A percentile compares a stretch with the other conserved stretches of the same genome.
These are phyloP conservation scores for Panicum hallii DNA, from an alignment of 202 grass and related monocot species.

Conservation along the genomic window DNA sequence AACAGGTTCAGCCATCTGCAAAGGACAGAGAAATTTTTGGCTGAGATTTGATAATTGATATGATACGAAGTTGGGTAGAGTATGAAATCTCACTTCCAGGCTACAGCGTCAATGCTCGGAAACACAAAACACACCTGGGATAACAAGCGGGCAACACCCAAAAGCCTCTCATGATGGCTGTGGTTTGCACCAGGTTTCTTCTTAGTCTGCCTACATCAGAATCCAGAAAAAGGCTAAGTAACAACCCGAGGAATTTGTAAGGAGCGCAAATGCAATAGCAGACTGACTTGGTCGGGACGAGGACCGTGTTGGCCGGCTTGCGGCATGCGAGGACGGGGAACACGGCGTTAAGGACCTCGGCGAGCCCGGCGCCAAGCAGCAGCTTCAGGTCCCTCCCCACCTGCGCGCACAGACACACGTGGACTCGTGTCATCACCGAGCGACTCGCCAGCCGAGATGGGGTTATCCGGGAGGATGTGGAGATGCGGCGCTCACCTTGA, in stretches of 20 bases:
- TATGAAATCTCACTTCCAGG: slow-evolving; percentile 1
- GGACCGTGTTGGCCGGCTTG: slow-evolving; percentile 66
- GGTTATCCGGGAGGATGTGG: background rate
- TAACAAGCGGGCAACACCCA: slow-evolving; percentile 77
- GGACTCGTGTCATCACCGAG: background rate
- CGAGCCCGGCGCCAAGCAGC: slow-evolving; percentile 46
- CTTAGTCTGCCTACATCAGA: slow-evolving; percentile 56
- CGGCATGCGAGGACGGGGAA: slow-evolving; percentile 72
- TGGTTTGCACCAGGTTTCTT: slow-evolving; percentile 59
- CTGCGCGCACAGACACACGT: slow-evolving; percentile 25
- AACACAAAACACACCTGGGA: slow-evolving; percentile 62
- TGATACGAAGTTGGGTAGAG: background rate
- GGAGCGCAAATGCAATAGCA: background rate
- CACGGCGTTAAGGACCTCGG: slow-evolving; percentile 64
- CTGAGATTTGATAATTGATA: background rate
- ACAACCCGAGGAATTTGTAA: background rate
- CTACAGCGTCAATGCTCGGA: background rate
- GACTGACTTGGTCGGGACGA: slow-evolving; percentile 49
- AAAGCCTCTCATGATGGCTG: slow-evolving; percentile 71
- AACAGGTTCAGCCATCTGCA: slow-evolving; percentile 88
- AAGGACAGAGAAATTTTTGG: slow-evolving; percentile 20
- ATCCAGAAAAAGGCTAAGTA: background rate
- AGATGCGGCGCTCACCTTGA: slow-evolving; percentile 58
- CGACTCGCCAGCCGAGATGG: too few relatives aligned
- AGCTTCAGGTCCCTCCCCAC: slow-evolving; percentile 86